A percentile compares a stretch with the other conserved stretches of the same genome.
Conservation (phyloP, 257 asterid species). For the Solanum rostratum region DNA sequence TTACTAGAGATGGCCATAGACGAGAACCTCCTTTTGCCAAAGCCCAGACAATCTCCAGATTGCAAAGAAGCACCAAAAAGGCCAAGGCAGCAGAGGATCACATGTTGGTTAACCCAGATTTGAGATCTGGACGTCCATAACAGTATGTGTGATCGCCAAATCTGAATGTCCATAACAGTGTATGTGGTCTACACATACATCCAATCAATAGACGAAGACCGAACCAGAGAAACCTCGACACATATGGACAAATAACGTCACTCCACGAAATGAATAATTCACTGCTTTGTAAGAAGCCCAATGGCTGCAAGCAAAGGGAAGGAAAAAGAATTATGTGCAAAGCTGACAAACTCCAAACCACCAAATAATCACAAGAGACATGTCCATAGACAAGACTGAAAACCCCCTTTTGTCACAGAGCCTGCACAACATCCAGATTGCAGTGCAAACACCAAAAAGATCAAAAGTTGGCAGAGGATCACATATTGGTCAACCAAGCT, state of each 20-base stretch:
- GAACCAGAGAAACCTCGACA: neutral
- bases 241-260: neutral
- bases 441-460: too few species aligned
- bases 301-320: neutral
- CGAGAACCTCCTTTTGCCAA: too few species aligned
- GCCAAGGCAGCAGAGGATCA: neutral
- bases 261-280: neutral
- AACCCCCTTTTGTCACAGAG: too few species aligned
- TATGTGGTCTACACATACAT: neutral
- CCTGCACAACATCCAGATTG: too few species aligned
- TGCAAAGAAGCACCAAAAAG: neutral
- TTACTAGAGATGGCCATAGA: too few species aligned
- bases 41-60: neutral
- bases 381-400: too few species aligned
- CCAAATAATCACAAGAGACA: neutral
- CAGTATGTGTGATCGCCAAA: neutral
- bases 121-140: neutral
- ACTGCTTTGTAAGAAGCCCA: neutral
- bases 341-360: neutral
- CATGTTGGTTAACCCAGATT: neutral
- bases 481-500: too few species aligned
- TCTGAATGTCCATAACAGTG: neutral
- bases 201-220: neutral
- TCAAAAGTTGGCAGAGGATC: too few species aligned
- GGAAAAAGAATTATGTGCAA: neutral